A percentile compares a stretch with the other conserved stretches of the same genome.
phyloP scores from a whole-genome alignment of 192 early-diverging fungal species.

The Pilaira anomala region DNA sequence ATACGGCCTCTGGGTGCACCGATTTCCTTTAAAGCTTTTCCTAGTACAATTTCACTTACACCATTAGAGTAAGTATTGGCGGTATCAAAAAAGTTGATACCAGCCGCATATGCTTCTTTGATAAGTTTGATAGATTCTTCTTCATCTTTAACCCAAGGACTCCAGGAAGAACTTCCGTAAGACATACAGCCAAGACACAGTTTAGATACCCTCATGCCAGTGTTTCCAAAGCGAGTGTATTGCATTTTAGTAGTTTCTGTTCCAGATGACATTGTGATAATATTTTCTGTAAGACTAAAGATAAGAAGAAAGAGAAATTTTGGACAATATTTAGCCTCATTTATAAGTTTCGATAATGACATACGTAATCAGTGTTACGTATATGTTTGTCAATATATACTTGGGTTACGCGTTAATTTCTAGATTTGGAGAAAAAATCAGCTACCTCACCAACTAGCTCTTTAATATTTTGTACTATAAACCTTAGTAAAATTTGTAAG shows the following conservation, averaged over 20 bases:
- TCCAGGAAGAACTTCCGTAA: conserved; percentile 40
- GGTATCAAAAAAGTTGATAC: conserved; percentile 80
- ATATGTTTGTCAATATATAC: too few relatives aligned
- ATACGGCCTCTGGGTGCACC: conserved; percentile 58
- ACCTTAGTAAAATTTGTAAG: too few relatives aligned
- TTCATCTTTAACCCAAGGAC: conserved; percentile 42
- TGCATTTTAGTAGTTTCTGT: conserved; percentile 48
- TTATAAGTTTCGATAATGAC: too few relatives aligned
- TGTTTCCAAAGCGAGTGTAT: conserved; percentile 66
- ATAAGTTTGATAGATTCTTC: conserved; percentile 39
- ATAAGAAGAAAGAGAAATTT: too few relatives aligned
- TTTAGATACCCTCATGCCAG: conserved; percentile 65
- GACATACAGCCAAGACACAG: conserved; percentile 51
- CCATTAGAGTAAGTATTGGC: conserved; percentile 47
- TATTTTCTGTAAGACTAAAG: too few relatives aligned
- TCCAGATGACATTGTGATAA: too few relatives aligned
- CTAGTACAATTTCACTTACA: conserved; percentile 35
- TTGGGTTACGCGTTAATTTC: too few relatives aligned
- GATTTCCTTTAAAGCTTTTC: conserved; percentile 35
- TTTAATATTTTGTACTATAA: too few relatives aligned
- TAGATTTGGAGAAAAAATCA: too few relatives aligned
- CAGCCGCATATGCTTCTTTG: conserved; percentile 59
- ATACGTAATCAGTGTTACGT: too few relatives aligned
- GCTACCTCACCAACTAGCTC: too few relatives aligned
- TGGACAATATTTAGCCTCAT: too few relatives aligned